Percentiles rank a stretch among this genome's conserved stretches.
Evolutionary conservation across 257 asterid species (phyloP).

Genomic region (Asclepias syriaca): DNA sequence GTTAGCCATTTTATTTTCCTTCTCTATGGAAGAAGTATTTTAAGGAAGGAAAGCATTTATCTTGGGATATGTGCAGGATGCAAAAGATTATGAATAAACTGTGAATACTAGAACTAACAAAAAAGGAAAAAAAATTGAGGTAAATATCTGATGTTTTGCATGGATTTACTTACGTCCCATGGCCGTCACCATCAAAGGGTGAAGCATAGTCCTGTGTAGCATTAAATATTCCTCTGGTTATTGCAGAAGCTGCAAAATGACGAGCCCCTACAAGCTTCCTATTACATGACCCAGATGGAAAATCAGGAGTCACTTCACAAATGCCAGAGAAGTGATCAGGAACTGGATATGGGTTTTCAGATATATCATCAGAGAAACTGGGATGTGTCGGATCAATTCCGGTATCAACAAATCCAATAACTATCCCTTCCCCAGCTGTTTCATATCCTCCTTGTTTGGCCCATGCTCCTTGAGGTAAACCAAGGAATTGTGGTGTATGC

Average conservation of each 20-base stretch:
- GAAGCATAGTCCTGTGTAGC: constrained; percentile 95
- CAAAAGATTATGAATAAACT: background rate
- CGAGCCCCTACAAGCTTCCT: constrained; percentile 97
- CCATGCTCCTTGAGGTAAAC: constrained; percentile 98
- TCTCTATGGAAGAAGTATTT: background rate
- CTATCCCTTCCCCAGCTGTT: constrained; percentile 93
- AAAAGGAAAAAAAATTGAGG: background rate
- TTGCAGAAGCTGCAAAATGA: constrained; percentile 98
- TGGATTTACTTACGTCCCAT: constrained; percentile 79
- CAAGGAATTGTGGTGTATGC: constrained; percentile 93
- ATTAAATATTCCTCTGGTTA: constrained; percentile 94
- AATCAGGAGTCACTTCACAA: constrained; percentile 94
- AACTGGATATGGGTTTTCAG: constrained; percentile 65
- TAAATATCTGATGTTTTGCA: background rate
- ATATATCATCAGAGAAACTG: constrained; percentile 69
- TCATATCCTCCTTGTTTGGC: constrained; percentile 83
- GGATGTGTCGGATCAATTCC: constrained; percentile 94
- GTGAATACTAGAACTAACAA: background rate
- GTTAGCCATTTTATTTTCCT: background rate
- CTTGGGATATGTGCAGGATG: background rate
- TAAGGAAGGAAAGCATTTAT: background rate
- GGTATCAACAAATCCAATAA: constrained; percentile 88
- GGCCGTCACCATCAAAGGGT: constrained; percentile 95
- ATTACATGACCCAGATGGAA: constrained; percentile 98
- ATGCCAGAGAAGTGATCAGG: constrained; percentile 85